Base-by-base conservation (phyloP, 331 rosid genomes). In the Malus hybrid region DNA sequence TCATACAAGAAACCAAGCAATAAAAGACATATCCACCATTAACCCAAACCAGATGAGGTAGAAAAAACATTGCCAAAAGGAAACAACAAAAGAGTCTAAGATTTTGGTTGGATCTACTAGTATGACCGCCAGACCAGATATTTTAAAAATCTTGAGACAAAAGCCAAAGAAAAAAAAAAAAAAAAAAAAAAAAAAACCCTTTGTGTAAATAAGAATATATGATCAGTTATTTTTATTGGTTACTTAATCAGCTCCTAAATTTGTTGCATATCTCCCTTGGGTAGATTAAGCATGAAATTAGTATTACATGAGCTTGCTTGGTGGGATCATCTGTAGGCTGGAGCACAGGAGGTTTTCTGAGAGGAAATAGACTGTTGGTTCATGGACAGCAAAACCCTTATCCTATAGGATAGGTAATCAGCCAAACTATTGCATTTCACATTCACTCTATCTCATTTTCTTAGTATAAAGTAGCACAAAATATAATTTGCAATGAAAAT, bases 271-370 rank as follows among this genome's bases (percentile, higher is more conserved):
- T 52, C n/a, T 52, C 22, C 57, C 57, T 52, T 52, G 57, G 1
- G 10, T 16, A 52, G 57, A 52, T 52, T 16, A 52, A 36, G 42
- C 42, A 36, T 7, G 42, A 36, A 36, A 36, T 0, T 36, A 36
- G 42, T 36, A 36, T 32, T 65, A 65, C 79, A 48, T 75, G 79
- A 28, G 79, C 79, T 75, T 19, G 66, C 79, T 12, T 52, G 72
- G 54, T 52, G 50, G 79, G 79, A 75, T 65, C 79, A 75, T 66
- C 39, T 75, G 22, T 72, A 75, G n/a, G 66, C 39, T 75, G 22
- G 79, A 75, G n/a, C 79, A 75, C 54, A 75, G 67, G 19, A 75
- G 29, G 50, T 75, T 44, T 34, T 54, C 67, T 33, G 72, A 75
- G 66, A 9, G 72, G 28, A 52, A 65, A 29, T 9, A 52, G 1